A percentile compares a stretch with the other conserved stretches of the same genome.
These are phyloP conservation scores for Hyphodiscus sp. DNA, from an alignment of 2,329 filamentous ascomycete genomes.

Conservation along the genomic window DNA sequence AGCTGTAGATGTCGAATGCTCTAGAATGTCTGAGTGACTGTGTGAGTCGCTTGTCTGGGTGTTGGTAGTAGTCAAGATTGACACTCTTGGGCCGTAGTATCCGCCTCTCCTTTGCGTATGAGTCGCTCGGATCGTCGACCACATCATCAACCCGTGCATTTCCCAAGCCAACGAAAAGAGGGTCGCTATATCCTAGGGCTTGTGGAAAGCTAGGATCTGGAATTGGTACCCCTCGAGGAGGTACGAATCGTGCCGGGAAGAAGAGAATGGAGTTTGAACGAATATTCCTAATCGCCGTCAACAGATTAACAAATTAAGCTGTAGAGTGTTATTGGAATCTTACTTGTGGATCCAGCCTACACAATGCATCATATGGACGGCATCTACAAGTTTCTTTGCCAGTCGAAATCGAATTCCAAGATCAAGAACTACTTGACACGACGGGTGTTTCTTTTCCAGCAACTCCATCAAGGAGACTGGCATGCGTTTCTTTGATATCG, in stretches of 20 bases:
- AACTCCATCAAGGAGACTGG: conserved; percentile 20
- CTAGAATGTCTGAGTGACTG: conserved; percentile 29
- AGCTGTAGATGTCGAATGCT: conserved; percentile 38
- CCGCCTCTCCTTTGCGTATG: neutral
- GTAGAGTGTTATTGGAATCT: conserved; percentile 8
- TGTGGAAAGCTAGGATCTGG: conserved; percentile 29
- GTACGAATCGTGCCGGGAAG: conserved; percentile 35
- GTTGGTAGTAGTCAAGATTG: conserved; percentile 24
- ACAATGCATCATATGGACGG: conserved; percentile 44
- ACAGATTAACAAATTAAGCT: neutral
- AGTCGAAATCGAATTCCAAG: conserved; percentile 38
- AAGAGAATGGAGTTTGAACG: conserved; percentile 36
- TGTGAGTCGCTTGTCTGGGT: conserved; percentile 22
- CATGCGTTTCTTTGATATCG: conserved; percentile 24
- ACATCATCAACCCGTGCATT: conserved; percentile 32
- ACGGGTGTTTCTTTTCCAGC: conserved; percentile 19
- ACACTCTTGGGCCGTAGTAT: conserved; percentile 17
- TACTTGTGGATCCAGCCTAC: conserved; percentile 47
- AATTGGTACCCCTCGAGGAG: conserved; percentile 28
- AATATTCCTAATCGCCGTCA: conserved; percentile 18
- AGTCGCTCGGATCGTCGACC: conserved; percentile 26
- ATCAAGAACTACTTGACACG: conserved; percentile 29
- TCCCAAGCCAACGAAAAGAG: conserved; percentile 36
- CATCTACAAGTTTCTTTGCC: conserved; percentile 37
- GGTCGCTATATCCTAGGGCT: conserved; percentile 21